Conservation (phyloP, 345 rosid species). For the Anacardium occidentale region DNA sequence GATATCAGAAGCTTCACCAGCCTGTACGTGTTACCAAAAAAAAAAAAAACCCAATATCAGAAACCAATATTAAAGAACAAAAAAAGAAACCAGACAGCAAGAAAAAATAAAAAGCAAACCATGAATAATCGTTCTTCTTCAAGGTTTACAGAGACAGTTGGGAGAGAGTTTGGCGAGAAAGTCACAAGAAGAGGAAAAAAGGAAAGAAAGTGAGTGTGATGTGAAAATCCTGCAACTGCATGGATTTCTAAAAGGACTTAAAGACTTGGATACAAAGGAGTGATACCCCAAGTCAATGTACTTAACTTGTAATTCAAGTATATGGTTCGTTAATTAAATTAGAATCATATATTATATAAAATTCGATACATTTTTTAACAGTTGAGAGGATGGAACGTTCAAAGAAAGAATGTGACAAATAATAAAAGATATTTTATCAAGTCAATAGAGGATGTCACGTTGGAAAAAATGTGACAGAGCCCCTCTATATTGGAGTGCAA, state of each 20-base stretch:
- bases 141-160: not conserved
- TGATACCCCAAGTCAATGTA: not conserved
- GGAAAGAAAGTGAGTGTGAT: too few species aligned
- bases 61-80: not conserved
- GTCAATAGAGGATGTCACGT: too few species aligned
- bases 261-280: not conserved
- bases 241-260: not conserved
- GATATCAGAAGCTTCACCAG: conserved; percentile 20
- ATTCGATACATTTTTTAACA: too few species aligned
- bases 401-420: not conserved
- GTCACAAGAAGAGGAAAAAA: not conserved
- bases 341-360: too few species aligned
- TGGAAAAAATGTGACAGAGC: too few species aligned
- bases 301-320: not conserved
- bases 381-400: not conserved
- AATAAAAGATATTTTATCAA: too few species aligned
- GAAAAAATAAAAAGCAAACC: conserved; percentile 21
- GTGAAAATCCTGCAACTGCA: not conserved
- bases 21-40: conserved; percentile 25
- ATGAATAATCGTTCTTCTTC: not conserved
- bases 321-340: not conserved
- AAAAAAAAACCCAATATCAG: not conserved
- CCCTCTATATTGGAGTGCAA: too few species aligned
- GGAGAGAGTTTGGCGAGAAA: not conserved
- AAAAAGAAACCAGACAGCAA: not conserved